Percentiles rank a stretch among this genome's conserved stretches.
Conservation (phyloP, 2,329 filamentous ascomycete species). For the Xylaria digitata region DNA sequence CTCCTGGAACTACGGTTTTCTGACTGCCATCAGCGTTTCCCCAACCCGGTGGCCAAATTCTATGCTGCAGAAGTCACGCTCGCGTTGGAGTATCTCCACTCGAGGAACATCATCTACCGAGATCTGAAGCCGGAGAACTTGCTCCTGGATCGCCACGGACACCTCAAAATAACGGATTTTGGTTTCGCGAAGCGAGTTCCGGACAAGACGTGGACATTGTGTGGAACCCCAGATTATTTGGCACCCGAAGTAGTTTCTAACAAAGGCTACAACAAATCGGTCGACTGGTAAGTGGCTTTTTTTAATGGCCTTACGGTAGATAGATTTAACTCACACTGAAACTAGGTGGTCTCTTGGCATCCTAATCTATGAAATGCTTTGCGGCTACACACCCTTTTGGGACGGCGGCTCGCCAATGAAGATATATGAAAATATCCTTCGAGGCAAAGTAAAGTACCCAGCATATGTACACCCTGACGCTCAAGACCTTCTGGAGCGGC, state of each 20-base stretch:
- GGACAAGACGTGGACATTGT: conserved; percentile 99
- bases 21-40: conserved; percentile 79
- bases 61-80: conserved; percentile 98
- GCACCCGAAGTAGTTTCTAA: conserved; percentile 98
- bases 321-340: conserved; percentile 24
- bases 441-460: conserved; percentile 95
- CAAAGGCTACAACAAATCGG: conserved; percentile 99
- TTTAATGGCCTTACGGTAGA: conserved; percentile 21
- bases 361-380: conserved; percentile 99
- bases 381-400: conserved; percentile 99
- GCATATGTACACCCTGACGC: conserved; percentile 95
- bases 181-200: conserved; percentile 98
- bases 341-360: conserved; percentile 97
- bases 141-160: conserved; percentile 89
- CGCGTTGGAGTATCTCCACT: conserved; percentile 94
- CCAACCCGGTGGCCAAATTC: conserved; percentile 98
- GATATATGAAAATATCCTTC: conserved; percentile 99
- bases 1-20: conserved; percentile 32
- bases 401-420: conserved; percentile 97
- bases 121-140: conserved; percentile 97
- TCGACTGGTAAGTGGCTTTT: conserved; percentile 84
- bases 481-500: conserved; percentile 87
- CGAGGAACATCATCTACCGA: conserved; percentile 95
- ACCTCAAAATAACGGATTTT: conserved; percentile 98
- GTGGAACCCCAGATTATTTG: conserved; percentile 96